Percentiles rank a stretch among this genome's conserved stretches.
Conservation (phyloP, 2,329 filamentous ascomycete species). For the Penicillium verrucosum region DNA sequence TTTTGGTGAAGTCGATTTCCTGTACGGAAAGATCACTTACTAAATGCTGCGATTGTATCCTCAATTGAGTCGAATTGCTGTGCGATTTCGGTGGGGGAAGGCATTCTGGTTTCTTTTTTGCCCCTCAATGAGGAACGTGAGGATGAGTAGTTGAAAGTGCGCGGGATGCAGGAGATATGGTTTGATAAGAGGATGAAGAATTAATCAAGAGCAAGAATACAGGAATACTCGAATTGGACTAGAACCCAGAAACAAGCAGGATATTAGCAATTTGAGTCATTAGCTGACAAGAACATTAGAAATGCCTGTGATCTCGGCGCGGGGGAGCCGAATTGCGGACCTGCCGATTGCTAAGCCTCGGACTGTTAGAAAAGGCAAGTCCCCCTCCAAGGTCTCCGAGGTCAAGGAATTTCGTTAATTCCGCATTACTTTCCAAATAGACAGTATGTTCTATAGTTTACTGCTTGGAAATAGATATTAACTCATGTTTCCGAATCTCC, state of each 20-base stretch:
- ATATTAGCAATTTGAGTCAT: slow-evolving; percentile 5
- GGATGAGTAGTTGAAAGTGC: slow-evolving; percentile 1
- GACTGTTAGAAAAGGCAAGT: background rate
- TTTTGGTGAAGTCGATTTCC: background rate
- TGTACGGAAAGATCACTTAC: slow-evolving; percentile 27
- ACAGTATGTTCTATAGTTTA: background rate
- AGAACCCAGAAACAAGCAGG: background rate
- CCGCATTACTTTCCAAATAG: background rate
- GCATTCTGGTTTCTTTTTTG: slow-evolving; percentile 29
- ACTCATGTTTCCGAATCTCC: background rate
- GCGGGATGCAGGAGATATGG: background rate
- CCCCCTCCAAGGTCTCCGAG: slow-evolving; percentile 1
- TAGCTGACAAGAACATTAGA: slow-evolving; percentile 26
- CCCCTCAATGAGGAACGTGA: slow-evolving; percentile 26
- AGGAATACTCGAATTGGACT: background rate
- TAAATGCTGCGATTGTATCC: slow-evolving; percentile 42
- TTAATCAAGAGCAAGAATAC: background rate
- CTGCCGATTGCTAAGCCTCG: slow-evolving; percentile 11
- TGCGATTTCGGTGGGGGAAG: slow-evolving; percentile 32
- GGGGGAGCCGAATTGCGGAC: slow-evolving; percentile 18
- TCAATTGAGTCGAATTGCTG: slow-evolving; percentile 43
- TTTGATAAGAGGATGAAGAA: background rate
- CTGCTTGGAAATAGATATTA: background rate
- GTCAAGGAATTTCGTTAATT: background rate
- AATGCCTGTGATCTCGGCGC: slow-evolving; percentile 23